Evolutionary conservation across 202 grass and related monocot genomes (phyloP).

Genomic region (Dendrocalamus latiflorus): DNA sequence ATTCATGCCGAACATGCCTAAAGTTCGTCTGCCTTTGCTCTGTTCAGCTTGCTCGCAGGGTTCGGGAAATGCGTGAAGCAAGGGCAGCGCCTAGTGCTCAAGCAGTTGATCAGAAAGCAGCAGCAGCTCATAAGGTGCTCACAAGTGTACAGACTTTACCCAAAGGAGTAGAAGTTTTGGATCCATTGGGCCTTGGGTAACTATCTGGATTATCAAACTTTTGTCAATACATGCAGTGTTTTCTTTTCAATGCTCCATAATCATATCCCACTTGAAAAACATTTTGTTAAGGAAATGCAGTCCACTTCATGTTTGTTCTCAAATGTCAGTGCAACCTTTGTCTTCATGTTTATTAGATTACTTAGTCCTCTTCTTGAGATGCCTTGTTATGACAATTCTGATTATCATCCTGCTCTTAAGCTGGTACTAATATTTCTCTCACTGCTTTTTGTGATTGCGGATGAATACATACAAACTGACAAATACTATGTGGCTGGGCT

Average conservation of each 20-base stretch:
- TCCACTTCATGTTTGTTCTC: neutral
- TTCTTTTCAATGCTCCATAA: neutral
- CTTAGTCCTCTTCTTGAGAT: neutral
- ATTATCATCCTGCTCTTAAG: neutral
- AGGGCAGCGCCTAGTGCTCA: conserved; percentile 62
- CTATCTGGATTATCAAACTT: conserved; percentile 22
- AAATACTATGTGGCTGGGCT: neutral
- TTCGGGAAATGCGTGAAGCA: conserved; percentile 96
- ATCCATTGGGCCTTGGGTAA: conserved; percentile 95
- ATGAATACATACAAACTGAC: neutral
- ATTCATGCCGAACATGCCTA: conserved; percentile 8
- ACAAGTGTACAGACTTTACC: conserved; percentile 81
- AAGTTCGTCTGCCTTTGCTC: conserved; percentile 30
- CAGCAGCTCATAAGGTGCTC: conserved; percentile 61
- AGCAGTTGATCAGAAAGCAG: conserved; percentile 70
- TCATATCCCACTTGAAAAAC: neutral
- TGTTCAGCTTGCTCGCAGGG: conserved; percentile 69
- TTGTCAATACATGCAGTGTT: neutral
- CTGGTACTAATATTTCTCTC: neutral
- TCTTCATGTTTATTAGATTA: neutral
- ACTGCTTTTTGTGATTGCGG: neutral
- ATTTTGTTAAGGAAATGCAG: neutral
- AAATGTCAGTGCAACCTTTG: neutral
- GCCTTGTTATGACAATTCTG: neutral
- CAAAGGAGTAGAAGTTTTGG: conserved; percentile 92